Base-by-base conservation (phyloP, 2,329 filamentous ascomycete species). In the Metarhizium anisopliae region DNA sequence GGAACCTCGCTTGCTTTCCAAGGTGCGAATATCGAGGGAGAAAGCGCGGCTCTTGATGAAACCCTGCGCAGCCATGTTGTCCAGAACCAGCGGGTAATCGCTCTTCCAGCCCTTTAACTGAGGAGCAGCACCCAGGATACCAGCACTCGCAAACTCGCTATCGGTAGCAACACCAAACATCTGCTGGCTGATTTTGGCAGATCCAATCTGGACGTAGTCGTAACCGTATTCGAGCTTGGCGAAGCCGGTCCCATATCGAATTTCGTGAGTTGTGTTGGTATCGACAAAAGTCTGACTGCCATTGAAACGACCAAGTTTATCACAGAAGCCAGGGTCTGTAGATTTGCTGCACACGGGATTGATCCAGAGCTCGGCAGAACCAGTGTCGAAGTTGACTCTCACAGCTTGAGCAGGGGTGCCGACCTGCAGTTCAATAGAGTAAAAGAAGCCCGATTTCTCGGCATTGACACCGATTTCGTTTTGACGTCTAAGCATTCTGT, bases 351-450 rank as follows among this genome's bases (percentile, higher is more conserved):
- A 75, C 7, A 67, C 62, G 6, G 73, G 72, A 55, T 75, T 73
- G 42, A 75, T 70, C 73, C 72, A 75, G 5, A 74, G 65, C 59
- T 75, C 72, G 8, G 66, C 63, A 4, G 72, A 74, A 16, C 72
- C 72, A 0, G 73, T 75, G 56, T 75, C 72, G 51, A 75, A 67
- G 57, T 71, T 67, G 58, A 75, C 70, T 38, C 64, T 69, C 49
- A 75, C 69, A 4, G 60, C 55, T 55, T 74, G 71, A 5, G 65
- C 64, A 4, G 73, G 73, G 0, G 67, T 72, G 8, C 73, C 73
- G 40, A 75, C 61, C 13, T 59, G 57, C 20, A 75, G 56, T 16
- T 72, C 67, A 50, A 74, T 70, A 43, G 67, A 70, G 63, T 75
- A 73, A 55, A 70, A 68, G 57, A 67, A 70, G 8, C 68, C 69